Percentiles rank a stretch among this genome's conserved stretches.
Evolutionary conservation across 2,329 filamentous ascomycete species (phyloP).

Genomic region (Diaporthe amygdali): DNA sequence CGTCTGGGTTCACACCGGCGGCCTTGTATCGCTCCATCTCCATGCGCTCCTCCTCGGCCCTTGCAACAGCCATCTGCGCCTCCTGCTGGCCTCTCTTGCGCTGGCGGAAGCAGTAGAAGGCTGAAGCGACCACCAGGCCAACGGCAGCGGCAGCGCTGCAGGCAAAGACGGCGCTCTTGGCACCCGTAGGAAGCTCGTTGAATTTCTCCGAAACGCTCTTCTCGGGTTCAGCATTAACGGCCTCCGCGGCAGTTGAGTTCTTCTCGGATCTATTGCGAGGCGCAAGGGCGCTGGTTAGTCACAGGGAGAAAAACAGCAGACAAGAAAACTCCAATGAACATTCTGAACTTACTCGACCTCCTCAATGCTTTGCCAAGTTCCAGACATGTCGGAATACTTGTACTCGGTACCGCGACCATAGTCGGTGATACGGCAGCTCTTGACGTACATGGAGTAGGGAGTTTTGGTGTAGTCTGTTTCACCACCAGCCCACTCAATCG

Average conservation of each 20-base stretch:
- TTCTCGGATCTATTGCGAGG: constrained; percentile 43
- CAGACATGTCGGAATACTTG: constrained; percentile 64
- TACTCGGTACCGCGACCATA: constrained; percentile 70
- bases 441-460: constrained; percentile 78
- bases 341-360: constrained; percentile 51
- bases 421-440: constrained; percentile 61
- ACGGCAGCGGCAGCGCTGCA: constrained; percentile 50
- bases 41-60: constrained; percentile 51
- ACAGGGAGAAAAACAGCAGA: not conserved
- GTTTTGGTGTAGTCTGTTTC: constrained; percentile 67
- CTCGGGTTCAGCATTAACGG: constrained; percentile 45
- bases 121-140: constrained; percentile 44
- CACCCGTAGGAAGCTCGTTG: constrained; percentile 51
- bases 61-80: constrained; percentile 50
- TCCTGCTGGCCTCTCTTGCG: constrained; percentile 57
- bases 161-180: constrained; percentile 61
- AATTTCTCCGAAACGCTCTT: constrained; percentile 59
- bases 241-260: constrained; percentile 60
- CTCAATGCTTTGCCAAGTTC: constrained; percentile 69
- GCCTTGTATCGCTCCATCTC: constrained; percentile 57
- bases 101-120: constrained; percentile 62
- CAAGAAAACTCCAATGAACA: not conserved
- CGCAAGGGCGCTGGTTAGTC: not conserved
- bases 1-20: constrained; percentile 54
- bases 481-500: constrained; percentile 74